Percentiles rank a stretch among this genome's conserved stretches.
phyloP scores from a whole-genome alignment of 1,284 basidiomycete genomes.

The Waitea zeae region DNA sequence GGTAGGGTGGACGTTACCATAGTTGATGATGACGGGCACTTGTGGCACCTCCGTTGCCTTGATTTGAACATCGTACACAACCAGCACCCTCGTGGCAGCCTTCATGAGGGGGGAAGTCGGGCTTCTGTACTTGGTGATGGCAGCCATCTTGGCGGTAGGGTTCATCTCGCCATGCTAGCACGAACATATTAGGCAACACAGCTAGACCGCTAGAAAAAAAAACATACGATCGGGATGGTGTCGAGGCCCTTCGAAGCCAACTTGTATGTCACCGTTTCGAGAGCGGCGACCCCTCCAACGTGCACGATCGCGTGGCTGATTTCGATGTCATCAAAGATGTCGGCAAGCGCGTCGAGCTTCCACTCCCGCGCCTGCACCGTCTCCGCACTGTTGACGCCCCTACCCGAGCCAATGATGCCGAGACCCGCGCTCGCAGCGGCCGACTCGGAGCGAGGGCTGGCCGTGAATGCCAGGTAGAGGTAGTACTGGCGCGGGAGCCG shows the following conservation, averaged over 20 bases:
- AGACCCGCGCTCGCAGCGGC: constrained; percentile 43
- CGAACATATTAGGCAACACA: too few species aligned
- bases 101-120: constrained; percentile 35
- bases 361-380: constrained; percentile 85
- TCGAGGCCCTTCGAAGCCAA: constrained; percentile 75
- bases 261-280: constrained; percentile 82
- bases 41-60: constrained; percentile 82
- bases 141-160: constrained; percentile 58
- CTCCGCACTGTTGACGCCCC: constrained; percentile 64
- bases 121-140: constrained; percentile 66
- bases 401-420: constrained; percentile 82
- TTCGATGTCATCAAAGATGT: constrained; percentile 85
- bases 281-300: constrained; percentile 70
- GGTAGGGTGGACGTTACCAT: constrained; percentile 32
- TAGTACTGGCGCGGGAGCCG: constrained; percentile 86
- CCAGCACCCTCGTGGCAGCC: constrained; percentile 57
- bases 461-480: constrained; percentile 82
- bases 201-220: constrained; percentile 1
- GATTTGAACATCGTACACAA: constrained; percentile 83
- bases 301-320: constrained; percentile 75
- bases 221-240: constrained; percentile 61
- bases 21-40: constrained; percentile 84
- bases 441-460: constrained; percentile 54
- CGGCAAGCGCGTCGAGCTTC: constrained; percentile 91
- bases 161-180: constrained; percentile 79